Base-by-base conservation (phyloP, 2,329 filamentous ascomycete species). In the Lachnellula cervina region DNA sequence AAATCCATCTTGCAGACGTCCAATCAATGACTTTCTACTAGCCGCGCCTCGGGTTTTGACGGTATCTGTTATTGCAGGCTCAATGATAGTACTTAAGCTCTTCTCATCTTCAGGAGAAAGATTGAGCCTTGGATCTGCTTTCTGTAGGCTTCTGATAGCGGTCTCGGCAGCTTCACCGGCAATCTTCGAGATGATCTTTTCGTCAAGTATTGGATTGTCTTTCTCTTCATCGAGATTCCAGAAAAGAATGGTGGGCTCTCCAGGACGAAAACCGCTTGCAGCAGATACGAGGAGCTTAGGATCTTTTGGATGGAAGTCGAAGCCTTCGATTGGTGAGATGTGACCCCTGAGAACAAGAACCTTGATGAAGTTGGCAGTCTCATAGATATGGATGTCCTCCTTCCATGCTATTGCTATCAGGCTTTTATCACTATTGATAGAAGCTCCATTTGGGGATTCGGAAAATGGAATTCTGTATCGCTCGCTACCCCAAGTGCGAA, bases 401-500 rank as follows among this genome's bases (percentile, higher is more conserved):
- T 48, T 19, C 2, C 35, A 47, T 34, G 51, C 46, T 8, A 54
- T 54, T n/a, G 51, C 55, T 14, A 57, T 46, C 17, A 57, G 51
- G 46, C 32, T 54, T 1, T 47, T 32, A 23, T 57, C 47, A 25
- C 35, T 19, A 25, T 47, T 54, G 11, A 57, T 51, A 34, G 55
- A 50, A 14, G n/a, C 51, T 46, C 9, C 25, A 13, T 19, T 17
- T 35, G 55, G 51, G n/a, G 32, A 14, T 35, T 38, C 42, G n/a
- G 51, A 14, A 42, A 53, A 51, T 51, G 51, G 51, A 19, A 57
- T 38, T 32, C 44, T 57, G 51, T 57, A 14, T 4, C 11, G 19
- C 35, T 57, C 55, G 55, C 32, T 42, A 47, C 51, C 55, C 55
- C 51, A 57, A n/a, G 51, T 57, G 9, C 55, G 46, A 32, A 57